Evolutionary conservation across 495 filamentous ascomycete species (phyloP), one percentile per base, ranked within the genome.

Genomic region (Diplogelasinospora grovesii): DNA sequence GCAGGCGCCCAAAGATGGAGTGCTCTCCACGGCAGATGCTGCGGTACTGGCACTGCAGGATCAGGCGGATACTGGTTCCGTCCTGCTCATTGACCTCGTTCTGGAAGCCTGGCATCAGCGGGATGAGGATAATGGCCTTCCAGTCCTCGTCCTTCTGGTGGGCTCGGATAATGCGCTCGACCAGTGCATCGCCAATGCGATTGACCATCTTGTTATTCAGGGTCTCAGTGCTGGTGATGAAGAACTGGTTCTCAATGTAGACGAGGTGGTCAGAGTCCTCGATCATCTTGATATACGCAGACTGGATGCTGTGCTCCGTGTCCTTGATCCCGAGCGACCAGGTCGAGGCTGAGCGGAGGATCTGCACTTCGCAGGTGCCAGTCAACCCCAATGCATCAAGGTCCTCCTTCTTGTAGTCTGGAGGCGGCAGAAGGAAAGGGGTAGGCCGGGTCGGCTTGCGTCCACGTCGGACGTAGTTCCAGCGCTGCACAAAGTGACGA

Each of bases 181-280:
- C 93, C 33, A 99, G 67, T 3, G 92, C 90, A 67, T 99, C 92
- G 18, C 93, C 90, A 50, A 99, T 95, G 45, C 78, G 72, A 50
- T 99, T 99, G 54, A 89, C 78, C 42, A 99, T 90, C 54, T 81
- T 85, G 30, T 78, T 83, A 25, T 84, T 85, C 41, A 94, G 79
- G 11, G 89, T 87, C 49, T 89, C 83, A 43, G 87, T 94, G 40
- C 85, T 94, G 39, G 82, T 92, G 66, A 99, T 85, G 66, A 94
- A 99, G 69, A 99, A 99, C 60, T 99, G 92, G 57, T 99, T 99
- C 54, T 99, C 92, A 45, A 99, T 94, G 59, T 99, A 97, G 42
- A 99, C 86, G 46, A 97, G 95, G 53, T 97, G 92, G 33, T 99
- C 89, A 7, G 88, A 95, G 39, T 88, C 78, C 53, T 92, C 82